Conservation (phyloP, 2,329 filamentous ascomycete genomes). For the Cordyceps militaris region DNA sequence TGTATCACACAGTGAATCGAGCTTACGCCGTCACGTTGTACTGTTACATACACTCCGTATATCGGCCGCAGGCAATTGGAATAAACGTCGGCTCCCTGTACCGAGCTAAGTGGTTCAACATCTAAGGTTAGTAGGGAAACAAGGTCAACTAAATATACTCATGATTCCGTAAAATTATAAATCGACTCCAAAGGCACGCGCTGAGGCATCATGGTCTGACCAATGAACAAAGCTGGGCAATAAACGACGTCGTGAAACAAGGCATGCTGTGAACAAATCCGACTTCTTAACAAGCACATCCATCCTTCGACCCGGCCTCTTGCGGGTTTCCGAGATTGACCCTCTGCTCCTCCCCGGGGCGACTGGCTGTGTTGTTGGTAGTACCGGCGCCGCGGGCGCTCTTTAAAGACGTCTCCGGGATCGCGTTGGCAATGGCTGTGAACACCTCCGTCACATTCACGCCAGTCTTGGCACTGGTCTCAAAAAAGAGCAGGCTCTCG, state of each 20-base stretch:
- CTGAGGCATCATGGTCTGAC: slow-evolving; percentile 8
- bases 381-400: slow-evolving; percentile 69
- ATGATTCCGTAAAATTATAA: slow-evolving; percentile 12
- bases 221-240: slow-evolving; percentile 10
- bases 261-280: slow-evolving; percentile 4
- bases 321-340: slow-evolving; percentile 74
- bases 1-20: neutral
- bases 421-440: slow-evolving; percentile 95
- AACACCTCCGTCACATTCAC: slow-evolving; percentile 94
- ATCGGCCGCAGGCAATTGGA: neutral
- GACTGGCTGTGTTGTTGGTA: slow-evolving; percentile 49
- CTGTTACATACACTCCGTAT: neutral
- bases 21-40: neutral
- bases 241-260: slow-evolving; percentile 10
- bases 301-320: slow-evolving; percentile 74
- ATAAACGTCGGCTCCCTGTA: neutral
- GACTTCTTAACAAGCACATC: slow-evolving; percentile 68
- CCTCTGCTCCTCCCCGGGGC: slow-evolving; percentile 60
- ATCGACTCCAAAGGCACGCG: slow-evolving; percentile 9
- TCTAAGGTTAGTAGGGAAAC: slow-evolving; percentile 7
- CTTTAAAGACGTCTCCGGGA: slow-evolving; percentile 94
- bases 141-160: slow-evolving; percentile 11
- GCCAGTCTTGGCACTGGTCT: slow-evolving; percentile 95
- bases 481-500: slow-evolving; percentile 90
- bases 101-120: slow-evolving; percentile 7